phyloP scores from a whole-genome alignment of 2,329 filamentous ascomycete genomes.

The Monilinia laxa region DNA sequence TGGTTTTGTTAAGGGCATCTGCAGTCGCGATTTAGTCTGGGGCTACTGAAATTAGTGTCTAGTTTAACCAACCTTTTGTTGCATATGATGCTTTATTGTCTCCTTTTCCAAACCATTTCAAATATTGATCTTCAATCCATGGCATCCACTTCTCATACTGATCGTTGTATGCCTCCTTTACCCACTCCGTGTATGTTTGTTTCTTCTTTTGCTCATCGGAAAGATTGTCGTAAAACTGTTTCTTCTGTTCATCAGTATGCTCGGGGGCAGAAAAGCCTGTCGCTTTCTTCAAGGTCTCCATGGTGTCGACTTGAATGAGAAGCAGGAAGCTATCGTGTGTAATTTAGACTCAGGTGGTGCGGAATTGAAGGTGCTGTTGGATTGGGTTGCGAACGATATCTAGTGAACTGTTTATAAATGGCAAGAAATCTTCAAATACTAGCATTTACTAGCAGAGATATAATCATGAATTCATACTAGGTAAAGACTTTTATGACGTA shows the following conservation, averaged over 20 bases:
- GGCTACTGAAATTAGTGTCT: neutral
- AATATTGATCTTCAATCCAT: slow-evolving; percentile 72
- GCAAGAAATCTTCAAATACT: neutral
- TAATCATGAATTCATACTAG: neutral
- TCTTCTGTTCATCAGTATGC: slow-evolving; percentile 30
- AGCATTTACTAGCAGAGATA: neutral
- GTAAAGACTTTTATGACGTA: slow-evolving; percentile 3
- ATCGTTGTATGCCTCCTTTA: slow-evolving; percentile 62
- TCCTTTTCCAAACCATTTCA: slow-evolving; percentile 66
- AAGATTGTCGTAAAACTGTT: slow-evolving; percentile 28
- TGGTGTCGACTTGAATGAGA: neutral
- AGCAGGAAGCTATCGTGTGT: neutral
- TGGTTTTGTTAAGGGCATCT: slow-evolving; percentile 68
- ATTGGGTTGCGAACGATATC: neutral
- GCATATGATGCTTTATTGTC: slow-evolving; percentile 75
- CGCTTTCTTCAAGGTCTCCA: slow-evolving; percentile 14
- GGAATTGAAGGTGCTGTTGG: neutral
- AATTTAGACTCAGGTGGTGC: neutral
- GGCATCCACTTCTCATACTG: slow-evolving; percentile 76
- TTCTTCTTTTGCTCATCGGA: slow-evolving; percentile 29
- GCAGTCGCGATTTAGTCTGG: slow-evolving; percentile 8
- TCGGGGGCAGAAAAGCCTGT: slow-evolving; percentile 3
- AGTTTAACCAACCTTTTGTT: slow-evolving; percentile 57
- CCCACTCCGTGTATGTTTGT: slow-evolving; percentile 51
- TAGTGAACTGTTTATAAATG: neutral